Evolutionary conservation across 331 rosid genomes (phyloP), one percentile per base, ranked within the genome.

Genomic region (Cydonia oblonga): DNA sequence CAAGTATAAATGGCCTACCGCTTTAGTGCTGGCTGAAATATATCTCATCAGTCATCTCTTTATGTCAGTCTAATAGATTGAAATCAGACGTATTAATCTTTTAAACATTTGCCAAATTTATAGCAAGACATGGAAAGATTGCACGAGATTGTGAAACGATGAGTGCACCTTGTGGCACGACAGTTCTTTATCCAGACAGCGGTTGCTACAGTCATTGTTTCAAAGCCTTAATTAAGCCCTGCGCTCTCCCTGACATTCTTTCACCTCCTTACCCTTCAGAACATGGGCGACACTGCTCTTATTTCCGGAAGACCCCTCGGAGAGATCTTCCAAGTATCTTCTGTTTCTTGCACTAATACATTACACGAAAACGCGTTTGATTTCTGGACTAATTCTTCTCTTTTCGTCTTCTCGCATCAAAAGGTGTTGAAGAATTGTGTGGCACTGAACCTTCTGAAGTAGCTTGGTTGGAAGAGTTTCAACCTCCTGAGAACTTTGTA

Each of bases 161-260:
- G 97, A 78, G 84, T 12, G 95, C 96, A 9, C 96, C 96, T 2
- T 80, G 67, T 74, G 90, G 89, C 11, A 86, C 96, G 10, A 92
- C 96, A 25, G 60, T 86, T 81, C 92, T 92, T 63, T 89, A 87
- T 77, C 97, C 97, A 13, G 80, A 86, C 8, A 85, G 79, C 42
- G 97, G 97, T 60, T 90, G 97, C 80, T 88, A 92, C 68, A 89
- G 89, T 64, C 97, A 92, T 78, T 83, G 87, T 80, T 92, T 92
- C 80, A 80, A 79, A 84, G 95, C 97, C 29, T 49, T 78, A 64
- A 89, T 49, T 78, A 64, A 89, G 57, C 95, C 96, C 7, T 92
- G 97, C 44, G 97, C 97, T 25, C 72, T 92, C 77, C 84, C 90
- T 59, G 96, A 92, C 84, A 84, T 92, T 84, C 72, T 89, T 49